phyloP scores from a whole-genome alignment of 192 early-diverging fungal genomes.

The Gonapodya sp. region DNA sequence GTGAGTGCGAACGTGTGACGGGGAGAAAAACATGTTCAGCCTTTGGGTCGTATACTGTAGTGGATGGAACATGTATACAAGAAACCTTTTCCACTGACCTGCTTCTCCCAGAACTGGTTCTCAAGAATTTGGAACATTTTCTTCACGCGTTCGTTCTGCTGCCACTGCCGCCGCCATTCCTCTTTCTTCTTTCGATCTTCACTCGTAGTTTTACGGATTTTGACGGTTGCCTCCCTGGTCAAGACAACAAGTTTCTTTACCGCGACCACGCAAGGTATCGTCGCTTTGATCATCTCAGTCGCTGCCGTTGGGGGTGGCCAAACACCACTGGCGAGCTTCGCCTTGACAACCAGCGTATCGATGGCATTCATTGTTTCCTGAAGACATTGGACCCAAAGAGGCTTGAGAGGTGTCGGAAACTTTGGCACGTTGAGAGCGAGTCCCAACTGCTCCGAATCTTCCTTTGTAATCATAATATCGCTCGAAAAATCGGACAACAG shows the following conservation, averaged over 20 bases:
- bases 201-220: conserved; percentile 19
- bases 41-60: not conserved
- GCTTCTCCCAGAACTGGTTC: conserved; percentile 15
- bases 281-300: conserved; percentile 10
- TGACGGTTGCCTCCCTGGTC: conserved; percentile 22
- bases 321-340: conserved; percentile 1
- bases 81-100: not conserved
- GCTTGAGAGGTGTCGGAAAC: not conserved
- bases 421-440: not conserved
- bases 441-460: not conserved
- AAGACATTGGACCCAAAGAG: not conserved
- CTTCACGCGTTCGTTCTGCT: conserved; percentile 36
- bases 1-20: no score
- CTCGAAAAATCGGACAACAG: not conserved
- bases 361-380: not conserved
- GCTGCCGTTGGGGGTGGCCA: conserved; percentile 6
- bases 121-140: conserved; percentile 38
- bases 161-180: conserved; percentile 24
- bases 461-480: not conserved
- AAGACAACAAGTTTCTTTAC: conserved; percentile 38
- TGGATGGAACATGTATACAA: not conserved
- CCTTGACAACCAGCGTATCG: not conserved
- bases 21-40: no score
- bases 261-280: conserved; percentile 33
- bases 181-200: conserved; percentile 31